Evolutionary conservation across 2,329 filamentous ascomycete genomes (phyloP), one percentile per base, ranked within the genome.

Genomic region (Fonsecaea nubica): DNA sequence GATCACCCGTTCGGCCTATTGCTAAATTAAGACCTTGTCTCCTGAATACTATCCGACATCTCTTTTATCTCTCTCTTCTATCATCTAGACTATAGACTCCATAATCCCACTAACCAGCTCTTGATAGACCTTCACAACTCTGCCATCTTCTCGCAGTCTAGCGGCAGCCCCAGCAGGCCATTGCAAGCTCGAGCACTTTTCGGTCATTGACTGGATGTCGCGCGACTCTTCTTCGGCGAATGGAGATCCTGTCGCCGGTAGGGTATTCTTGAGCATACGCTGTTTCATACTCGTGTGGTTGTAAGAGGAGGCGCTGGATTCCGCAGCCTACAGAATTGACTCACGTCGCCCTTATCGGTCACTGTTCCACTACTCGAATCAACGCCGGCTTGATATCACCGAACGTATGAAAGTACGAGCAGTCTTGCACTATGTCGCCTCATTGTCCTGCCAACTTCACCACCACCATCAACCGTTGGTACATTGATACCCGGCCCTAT

Each of bases 401-500:
- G 1, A 25, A 25, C 2, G 25, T 25, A 25, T 3, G 15, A 45
- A 10, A 25, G 25, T 10, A 30, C 25, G 33, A 25, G 32, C n/a
- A 48, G 4, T 32, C 32, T 30, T n/a, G n/a, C 54, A 58, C 45
- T 21, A 66, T 66, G 64, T 21, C 53, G 42, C 42, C 57, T 33
- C 58, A 52, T 13, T 18, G 48, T 45, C 42, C n/a, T 15, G 48
- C 50, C 5, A 25, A 45, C 45, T 58, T 64, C 61, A 56, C 13
- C 13, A 61, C 65, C 50, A 57, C 52, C n/a, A 73, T 82, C 30
- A 73, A 72, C 30, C 74, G 80, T 69, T 82, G 78, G 79, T 82
- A 82, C 68, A 79, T 82, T 58, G 80, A 82, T 66, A 78, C 77
- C 36, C 76, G 80, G 15, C 66, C 67, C 3, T 74, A 79, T 67